Percentiles rank a stretch among this genome's conserved stretches.
Conservation (phyloP, 2,329 filamentous ascomycete species). For the Arthrinium phaeospermum region DNA sequence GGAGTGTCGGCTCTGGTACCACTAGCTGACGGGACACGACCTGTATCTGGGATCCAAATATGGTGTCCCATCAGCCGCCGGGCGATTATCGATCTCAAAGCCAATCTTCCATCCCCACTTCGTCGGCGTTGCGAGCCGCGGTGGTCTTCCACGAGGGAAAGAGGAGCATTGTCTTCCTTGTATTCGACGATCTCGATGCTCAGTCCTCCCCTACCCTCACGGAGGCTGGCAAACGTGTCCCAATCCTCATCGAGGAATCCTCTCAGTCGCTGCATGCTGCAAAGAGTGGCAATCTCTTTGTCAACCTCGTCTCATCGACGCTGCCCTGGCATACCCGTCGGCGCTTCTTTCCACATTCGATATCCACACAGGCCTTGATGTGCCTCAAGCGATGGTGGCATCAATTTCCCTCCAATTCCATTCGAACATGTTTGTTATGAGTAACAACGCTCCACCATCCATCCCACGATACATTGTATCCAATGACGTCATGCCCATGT, state of each 20-base stretch:
- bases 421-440: neutral
- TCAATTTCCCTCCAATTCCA: slow-evolving; percentile 2
- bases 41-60: neutral
- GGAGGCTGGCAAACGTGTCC: neutral
- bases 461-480: neutral
- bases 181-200: neutral
- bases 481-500: neutral
- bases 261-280: neutral
- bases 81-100: neutral
- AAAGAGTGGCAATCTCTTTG: neutral
- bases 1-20: neutral
- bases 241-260: neutral
- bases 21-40: neutral
- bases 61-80: neutral
- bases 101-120: neutral
- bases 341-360: slow-evolving; percentile 6
- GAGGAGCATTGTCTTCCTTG: neutral
- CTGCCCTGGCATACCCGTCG: neutral
- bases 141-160: neutral
- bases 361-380: neutral
- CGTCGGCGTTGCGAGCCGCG: neutral
- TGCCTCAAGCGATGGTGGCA: slow-evolving; percentile 11
- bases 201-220: neutral
- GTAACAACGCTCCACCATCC: neutral
- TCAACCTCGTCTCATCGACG: neutral